phyloP scores from a whole-genome alignment of 352 stramenopile species.

The Phytopythium helicoides region DNA sequence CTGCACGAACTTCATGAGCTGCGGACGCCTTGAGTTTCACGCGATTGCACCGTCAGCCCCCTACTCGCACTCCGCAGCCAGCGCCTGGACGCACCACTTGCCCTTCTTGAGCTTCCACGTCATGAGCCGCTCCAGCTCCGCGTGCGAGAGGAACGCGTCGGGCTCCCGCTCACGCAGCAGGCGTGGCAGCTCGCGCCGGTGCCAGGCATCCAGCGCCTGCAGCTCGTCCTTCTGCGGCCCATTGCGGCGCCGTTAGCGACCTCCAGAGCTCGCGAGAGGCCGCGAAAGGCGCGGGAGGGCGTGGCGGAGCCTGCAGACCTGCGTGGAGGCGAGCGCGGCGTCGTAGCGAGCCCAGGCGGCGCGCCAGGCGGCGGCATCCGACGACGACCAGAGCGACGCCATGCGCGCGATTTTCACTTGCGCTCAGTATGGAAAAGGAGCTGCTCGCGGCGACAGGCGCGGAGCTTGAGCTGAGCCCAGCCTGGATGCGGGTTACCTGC shows the following conservation, averaged over 20 bases:
- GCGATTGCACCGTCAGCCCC: neutral
- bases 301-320: slow-evolving; percentile 19
- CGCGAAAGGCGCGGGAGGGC: neutral
- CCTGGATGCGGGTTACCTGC: too few species aligned
- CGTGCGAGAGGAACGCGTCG: slow-evolving; percentile 42
- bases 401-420: slow-evolving; percentile 5
- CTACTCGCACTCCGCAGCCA: neutral
- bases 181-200: slow-evolving; percentile 34
- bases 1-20: slow-evolving; percentile 74
- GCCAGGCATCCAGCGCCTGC: slow-evolving; percentile 57
- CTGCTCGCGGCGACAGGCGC: neutral
- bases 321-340: slow-evolving; percentile 25
- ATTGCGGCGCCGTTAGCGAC: neutral
- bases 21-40: slow-evolving; percentile 26
- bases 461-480: too few species aligned
- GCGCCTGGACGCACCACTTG: slow-evolving; percentile 53
- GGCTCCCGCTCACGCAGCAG: slow-evolving; percentile 48
- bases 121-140: slow-evolving; percentile 65
- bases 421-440: slow-evolving; percentile 1
- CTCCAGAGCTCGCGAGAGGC: slow-evolving; percentile 5
- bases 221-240: slow-evolving; percentile 53
- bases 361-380: slow-evolving; percentile 28
- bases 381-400: slow-evolving; percentile 24
- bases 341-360: slow-evolving; percentile 40
- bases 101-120: slow-evolving; percentile 86